Evolutionary conservation across 2,329 filamentous ascomycete species (phyloP).

Genomic region (Falciphora oryzae): DNA sequence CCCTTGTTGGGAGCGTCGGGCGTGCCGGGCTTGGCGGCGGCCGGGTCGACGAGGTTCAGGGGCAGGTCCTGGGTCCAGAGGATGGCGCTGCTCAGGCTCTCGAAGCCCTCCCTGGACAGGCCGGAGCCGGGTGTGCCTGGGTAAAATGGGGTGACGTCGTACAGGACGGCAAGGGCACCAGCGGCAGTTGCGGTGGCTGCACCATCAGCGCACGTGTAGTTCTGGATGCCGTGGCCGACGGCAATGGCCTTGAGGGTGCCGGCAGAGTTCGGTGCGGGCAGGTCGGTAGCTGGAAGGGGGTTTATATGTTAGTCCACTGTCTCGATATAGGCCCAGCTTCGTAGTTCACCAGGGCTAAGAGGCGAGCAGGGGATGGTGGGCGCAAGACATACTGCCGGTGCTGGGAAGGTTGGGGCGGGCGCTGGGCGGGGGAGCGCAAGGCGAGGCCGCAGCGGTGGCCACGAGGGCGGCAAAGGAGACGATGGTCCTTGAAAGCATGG

Average conservation of each 20-base stretch:
- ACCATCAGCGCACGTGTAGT: constrained; percentile 55
- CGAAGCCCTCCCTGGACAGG: constrained; percentile 33
- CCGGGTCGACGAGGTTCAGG: constrained; percentile 36
- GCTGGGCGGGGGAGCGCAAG: constrained; percentile 13
- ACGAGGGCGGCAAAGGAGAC: constrained; percentile 13
- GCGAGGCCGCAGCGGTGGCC: constrained; percentile 14
- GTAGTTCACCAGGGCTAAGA: not conserved
- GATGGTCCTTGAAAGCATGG: constrained; percentile 12
- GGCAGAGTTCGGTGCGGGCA: constrained; percentile 34
- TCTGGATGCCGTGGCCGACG: constrained; percentile 61
- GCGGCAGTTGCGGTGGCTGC: constrained; percentile 28
- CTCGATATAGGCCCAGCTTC: not conserved
- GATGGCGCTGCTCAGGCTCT: constrained; percentile 32
- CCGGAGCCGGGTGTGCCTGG: constrained; percentile 34
- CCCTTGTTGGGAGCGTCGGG: constrained; percentile 18
- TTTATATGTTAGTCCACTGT: not conserved
- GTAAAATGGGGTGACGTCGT: constrained; percentile 50
- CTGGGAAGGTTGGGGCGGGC: constrained; percentile 28
- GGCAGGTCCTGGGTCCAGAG: constrained; percentile 39
- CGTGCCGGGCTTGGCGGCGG: constrained; percentile 22
- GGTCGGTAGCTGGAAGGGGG: constrained; percentile 31
- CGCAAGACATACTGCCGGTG: constrained; percentile 27
- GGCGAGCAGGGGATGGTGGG: not conserved
- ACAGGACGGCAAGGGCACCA: constrained; percentile 55
- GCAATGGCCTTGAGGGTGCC: constrained; percentile 47